Evolutionary conservation across 768 basidiomycete species (phyloP).

Genomic region (Favolaschia claudopus): DNA sequence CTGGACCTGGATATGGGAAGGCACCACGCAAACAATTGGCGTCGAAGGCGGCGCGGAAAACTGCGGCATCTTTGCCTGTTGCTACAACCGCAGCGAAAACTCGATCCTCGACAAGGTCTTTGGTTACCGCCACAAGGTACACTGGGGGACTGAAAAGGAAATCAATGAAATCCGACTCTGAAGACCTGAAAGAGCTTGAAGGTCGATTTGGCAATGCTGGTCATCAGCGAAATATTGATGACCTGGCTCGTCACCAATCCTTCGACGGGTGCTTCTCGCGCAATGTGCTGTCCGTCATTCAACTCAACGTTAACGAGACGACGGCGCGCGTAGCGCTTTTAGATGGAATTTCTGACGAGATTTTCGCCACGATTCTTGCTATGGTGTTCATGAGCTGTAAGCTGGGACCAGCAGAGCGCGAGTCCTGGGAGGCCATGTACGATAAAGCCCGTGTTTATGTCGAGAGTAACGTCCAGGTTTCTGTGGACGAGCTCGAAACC

Average conservation of each 20-base stretch:
- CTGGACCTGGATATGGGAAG: neutral
- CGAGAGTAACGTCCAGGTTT: neutral
- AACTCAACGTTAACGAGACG: neutral
- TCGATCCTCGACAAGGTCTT: neutral
- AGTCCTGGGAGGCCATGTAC: no score
- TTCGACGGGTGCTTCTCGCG: slow-evolving; percentile 28
- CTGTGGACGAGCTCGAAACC: slow-evolving; percentile 2
- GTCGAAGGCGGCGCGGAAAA: neutral
- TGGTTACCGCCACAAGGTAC: neutral
- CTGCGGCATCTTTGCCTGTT: neutral
- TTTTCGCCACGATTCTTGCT: slow-evolving; percentile 20
- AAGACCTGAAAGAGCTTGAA: neutral
- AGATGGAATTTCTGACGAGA: neutral
- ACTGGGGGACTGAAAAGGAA: neutral
- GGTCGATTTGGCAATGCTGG: neutral
- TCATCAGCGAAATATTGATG: slow-evolving; percentile 2
- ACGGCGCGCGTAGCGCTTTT: neutral
- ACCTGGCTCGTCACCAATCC: slow-evolving; percentile 24
- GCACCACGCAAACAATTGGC: neutral
- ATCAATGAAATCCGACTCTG: neutral
- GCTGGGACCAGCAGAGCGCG: neutral
- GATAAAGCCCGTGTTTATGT: slow-evolving; percentile 1
- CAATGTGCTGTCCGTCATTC: slow-evolving; percentile 10
- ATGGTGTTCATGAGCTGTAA: slow-evolving; percentile 18
- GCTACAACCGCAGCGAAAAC: neutral